Percentiles rank a stretch among this genome's conserved stretches.
These are phyloP conservation scores for Botrytis tulipae DNA, from an alignment of 2,329 filamentous ascomycete species.

Conservation along the genomic window DNA sequence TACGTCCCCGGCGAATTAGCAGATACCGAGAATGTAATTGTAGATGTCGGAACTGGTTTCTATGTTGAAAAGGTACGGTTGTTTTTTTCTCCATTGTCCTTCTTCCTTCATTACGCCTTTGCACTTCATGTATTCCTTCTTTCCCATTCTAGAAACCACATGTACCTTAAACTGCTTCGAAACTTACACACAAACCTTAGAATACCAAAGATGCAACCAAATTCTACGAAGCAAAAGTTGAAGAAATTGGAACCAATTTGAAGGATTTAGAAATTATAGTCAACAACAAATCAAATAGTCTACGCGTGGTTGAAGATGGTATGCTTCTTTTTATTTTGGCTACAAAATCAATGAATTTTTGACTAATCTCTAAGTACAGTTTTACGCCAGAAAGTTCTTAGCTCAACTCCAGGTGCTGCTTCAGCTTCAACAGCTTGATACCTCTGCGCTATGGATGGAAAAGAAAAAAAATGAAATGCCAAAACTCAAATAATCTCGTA, in stretches of 20 bases:
- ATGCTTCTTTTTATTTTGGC: conserved; percentile 26
- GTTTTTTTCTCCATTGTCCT: neutral
- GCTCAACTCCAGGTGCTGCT: conserved; percentile 42
- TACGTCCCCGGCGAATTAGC: conserved; percentile 85
- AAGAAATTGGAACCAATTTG: conserved; percentile 62
- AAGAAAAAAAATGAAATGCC: neutral
- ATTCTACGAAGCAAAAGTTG: conserved; percentile 68
- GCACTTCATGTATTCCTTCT: neutral
- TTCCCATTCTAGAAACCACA: neutral
- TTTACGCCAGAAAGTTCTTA: conserved; percentile 52
- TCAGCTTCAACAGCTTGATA: conserved; percentile 39
- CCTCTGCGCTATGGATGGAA: neutral
- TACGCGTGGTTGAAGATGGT: conserved; percentile 88
- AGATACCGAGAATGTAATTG: conserved; percentile 73
- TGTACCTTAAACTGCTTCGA: neutral
- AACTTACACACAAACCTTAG: conserved; percentile 34
- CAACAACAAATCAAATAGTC: conserved; percentile 75
- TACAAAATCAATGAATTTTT: conserved; percentile 14
- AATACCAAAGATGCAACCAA: conserved; percentile 58
- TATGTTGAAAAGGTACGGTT: conserved; percentile 79
- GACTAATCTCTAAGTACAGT: conserved; percentile 41
- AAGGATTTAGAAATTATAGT: conserved; percentile 68
- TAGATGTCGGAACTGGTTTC: conserved; percentile 92
- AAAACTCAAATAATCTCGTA: conserved; percentile 23
- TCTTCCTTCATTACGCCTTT: neutral